These are phyloP conservation scores for Bacidia rubella DNA, from an alignment of 495 filamentous ascomycete genomes.

Conservation along the genomic window DNA sequence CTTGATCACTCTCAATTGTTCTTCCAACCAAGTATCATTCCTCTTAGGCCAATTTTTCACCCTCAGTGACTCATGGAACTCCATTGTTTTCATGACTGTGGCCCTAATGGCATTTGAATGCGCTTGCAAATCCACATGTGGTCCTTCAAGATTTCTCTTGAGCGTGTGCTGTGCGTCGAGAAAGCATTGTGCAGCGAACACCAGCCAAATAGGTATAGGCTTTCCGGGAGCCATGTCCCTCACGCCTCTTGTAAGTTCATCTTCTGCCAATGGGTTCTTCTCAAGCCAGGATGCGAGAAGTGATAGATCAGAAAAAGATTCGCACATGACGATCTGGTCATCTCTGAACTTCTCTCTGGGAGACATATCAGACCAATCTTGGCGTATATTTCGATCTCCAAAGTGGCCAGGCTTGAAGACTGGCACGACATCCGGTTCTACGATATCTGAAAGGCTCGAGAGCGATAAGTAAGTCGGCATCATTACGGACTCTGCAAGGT, in stretches of 20 bases:
- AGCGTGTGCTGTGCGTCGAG: constrained; percentile 28
- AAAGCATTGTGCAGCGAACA: constrained; percentile 29
- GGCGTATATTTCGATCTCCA: constrained; percentile 22
- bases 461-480: constrained; percentile 18
- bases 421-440: constrained; percentile 15
- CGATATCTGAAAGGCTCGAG: constrained; percentile 11
- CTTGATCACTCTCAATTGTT: constrained; percentile 12
- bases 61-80: constrained; percentile 24
- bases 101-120: constrained; percentile 14
- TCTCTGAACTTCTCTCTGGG: constrained; percentile 22
- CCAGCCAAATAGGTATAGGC: constrained; percentile 20
- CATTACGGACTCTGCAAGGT: constrained; percentile 18
- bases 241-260: constrained; percentile 28
- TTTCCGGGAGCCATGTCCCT: constrained; percentile 15
- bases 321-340: constrained; percentile 21
- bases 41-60: constrained; percentile 22
- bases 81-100: constrained; percentile 20
- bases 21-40: constrained; percentile 19
- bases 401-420: constrained; percentile 21
- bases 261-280: constrained; percentile 17
- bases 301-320: constrained; percentile 22
- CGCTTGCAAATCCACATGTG: constrained; percentile 12
- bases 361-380: constrained; percentile 19
- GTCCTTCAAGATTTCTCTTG: constrained; percentile 5
- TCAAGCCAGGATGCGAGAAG: constrained; percentile 7